A percentile compares a stretch with the other conserved stretches of the same genome.
Conservation (phyloP, 805 yeast genomes). For the Metschnikowia continentalis region DNA sequence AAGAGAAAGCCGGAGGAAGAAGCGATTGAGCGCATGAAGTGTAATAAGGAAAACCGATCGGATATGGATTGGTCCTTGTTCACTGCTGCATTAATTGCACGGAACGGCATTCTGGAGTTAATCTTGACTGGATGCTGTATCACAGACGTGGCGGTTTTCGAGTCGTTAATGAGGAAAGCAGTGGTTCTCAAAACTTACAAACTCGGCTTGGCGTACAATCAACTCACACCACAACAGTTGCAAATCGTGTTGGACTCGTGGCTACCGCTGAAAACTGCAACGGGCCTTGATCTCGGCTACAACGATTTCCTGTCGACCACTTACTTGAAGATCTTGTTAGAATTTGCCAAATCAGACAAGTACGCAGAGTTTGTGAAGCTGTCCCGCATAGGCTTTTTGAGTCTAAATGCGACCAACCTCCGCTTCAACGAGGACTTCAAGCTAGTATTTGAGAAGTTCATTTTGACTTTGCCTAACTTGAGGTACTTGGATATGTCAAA, state of each 20-base stretch:
- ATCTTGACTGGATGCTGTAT: constrained; percentile 74
- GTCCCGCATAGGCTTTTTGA: constrained; percentile 41
- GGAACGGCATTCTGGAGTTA: constrained; percentile 78
- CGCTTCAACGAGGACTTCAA: constrained; percentile 45
- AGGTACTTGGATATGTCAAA: constrained; percentile 74
- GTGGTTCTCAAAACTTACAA: constrained; percentile 51
- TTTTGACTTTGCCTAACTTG: constrained; percentile 54
- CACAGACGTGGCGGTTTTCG: constrained; percentile 51
- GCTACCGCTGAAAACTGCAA: constrained; percentile 44
- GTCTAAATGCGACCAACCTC: constrained; percentile 63
- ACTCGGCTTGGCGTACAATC: constrained; percentile 76
- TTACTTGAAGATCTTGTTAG: constrained; percentile 36
- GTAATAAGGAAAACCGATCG: constrained; percentile 54
- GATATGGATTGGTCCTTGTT: constrained; percentile 82
- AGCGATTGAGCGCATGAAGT: constrained; percentile 37
- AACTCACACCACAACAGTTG: constrained; percentile 56
- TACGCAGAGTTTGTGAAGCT: constrained; percentile 19
- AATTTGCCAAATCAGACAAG: constrained; percentile 20
- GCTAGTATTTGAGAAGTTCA: constrained; percentile 45
- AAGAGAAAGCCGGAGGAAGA: constrained; percentile 25
- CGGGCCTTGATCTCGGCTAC: constrained; percentile 82
- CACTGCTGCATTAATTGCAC: constrained; percentile 58
- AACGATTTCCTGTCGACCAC: constrained; percentile 54
- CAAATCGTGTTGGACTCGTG: constrained; percentile 51
- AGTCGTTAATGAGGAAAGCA: constrained; percentile 52